Evolutionary conservation across 2,329 filamentous ascomycete species (phyloP), one percentile per base, ranked within the genome.

Genomic region (Beauveria varroae): DNA sequence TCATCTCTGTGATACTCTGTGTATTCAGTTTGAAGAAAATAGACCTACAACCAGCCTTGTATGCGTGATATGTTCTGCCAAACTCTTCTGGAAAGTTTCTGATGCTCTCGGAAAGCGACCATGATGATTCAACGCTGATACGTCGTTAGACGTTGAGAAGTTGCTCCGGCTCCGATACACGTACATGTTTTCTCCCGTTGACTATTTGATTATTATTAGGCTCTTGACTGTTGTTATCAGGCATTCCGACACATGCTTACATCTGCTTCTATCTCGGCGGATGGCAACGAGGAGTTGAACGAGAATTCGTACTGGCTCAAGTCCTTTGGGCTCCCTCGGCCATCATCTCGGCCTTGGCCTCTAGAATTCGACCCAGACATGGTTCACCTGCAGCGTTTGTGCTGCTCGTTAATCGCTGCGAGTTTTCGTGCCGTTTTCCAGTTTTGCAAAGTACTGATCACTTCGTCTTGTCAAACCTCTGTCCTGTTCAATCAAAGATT

Each of bases 1-100:
- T 4, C 18, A 40, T n/a, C 3, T 10, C 16, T 24, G 7, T 22
- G 2, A 24, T 40, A 20, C n/a, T 49, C 9, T 18, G 24, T 26
- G 12, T 10, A 18, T 40, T 24, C 16, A 28, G 16, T 10, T 40
- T 41, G 2, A 4, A 34, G 14, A n/a, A 40, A 30, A 22, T 12
- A 6, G 1, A 73, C 77, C 65, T 69, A 80, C 78, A 79, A 24
- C 78, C 78, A 51, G 77, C 76, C 61, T 72, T 72, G 62, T 79
- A 80, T 3, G 77, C 76, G 65, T 79, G 77, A 67, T 79, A 80
- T 2, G 76, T 80, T 34, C 78, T 73, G 12, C 78, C 78, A 63
- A 77, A 78, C 63, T 76, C 72, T 57, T 74, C 71, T 1, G 76
- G 76, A 20, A 75, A 78, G 60, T 73, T 69, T 62, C 70, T 69